phyloP scores from a whole-genome alignment of 148 eudicot species.

The Persicaria tinctoria region DNA sequence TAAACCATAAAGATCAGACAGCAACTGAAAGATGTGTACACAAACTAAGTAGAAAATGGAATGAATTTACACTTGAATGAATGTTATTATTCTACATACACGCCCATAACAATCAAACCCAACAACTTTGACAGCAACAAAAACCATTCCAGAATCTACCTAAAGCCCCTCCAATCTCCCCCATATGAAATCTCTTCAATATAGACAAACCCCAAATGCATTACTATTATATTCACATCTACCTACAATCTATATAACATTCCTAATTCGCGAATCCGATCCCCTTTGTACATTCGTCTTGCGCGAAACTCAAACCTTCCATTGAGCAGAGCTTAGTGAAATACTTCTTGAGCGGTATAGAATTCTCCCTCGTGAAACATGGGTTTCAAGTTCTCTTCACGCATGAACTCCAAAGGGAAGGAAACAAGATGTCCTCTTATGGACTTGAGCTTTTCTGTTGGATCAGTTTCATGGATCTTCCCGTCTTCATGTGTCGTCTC shows the following conservation, averaged over 20 bases:
- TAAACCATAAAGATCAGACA: no score
- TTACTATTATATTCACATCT: slow-evolving; percentile 3
- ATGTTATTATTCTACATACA: no score
- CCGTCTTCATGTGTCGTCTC: slow-evolving; percentile 33
- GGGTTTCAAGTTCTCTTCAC: slow-evolving; percentile 79
- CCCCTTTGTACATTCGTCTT: not conserved
- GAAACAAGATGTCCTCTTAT: slow-evolving; percentile 65
- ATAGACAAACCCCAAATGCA: not conserved
- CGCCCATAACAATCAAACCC: no score
- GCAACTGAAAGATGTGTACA: no score
- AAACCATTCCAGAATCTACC: no score
- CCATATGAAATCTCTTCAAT: no score
- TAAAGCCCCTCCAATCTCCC: no score
- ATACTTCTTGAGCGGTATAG: slow-evolving; percentile 73
- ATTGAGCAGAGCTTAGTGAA: slow-evolving; percentile 25
- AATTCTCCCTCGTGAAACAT: slow-evolving; percentile 81
- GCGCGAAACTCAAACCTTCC: not conserved
- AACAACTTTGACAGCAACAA: no score
- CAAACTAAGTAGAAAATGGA: no score
- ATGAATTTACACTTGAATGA: no score
- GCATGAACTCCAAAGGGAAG: slow-evolving; percentile 81
- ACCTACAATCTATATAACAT: not conserved
- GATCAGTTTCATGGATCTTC: slow-evolving; percentile 23
- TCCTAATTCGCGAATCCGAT: not conserved
- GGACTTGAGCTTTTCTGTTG: slow-evolving; percentile 43